These are phyloP conservation scores for Pouteria campechiana DNA, from an alignment of 179 eudicot species.

Conservation along the genomic window DNA sequence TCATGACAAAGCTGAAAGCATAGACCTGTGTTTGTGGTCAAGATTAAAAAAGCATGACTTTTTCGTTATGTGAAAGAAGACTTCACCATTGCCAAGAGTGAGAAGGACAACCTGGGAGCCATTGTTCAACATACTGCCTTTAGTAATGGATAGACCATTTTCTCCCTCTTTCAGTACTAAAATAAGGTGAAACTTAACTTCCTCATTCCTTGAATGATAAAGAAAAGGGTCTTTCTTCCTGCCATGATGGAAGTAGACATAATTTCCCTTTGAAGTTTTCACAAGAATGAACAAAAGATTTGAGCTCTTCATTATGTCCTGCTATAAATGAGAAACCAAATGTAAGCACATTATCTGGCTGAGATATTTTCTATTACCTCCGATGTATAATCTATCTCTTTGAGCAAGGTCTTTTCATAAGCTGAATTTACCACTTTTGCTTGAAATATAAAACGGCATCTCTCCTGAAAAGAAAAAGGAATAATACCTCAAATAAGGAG, in stretches of 20 bases:
- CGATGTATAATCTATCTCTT: conserved; percentile 24
- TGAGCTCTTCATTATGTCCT: too few relatives aligned
- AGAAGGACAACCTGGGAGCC: too few relatives aligned
- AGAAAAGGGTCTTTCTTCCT: background rate
- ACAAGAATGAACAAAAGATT: background rate
- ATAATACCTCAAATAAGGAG: background rate
- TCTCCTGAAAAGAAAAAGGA: conserved; percentile 28
- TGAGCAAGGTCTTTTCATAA: conserved; percentile 19
- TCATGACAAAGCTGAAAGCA: too few relatives aligned
- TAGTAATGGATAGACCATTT: too few relatives aligned
- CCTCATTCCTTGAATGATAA: too few relatives aligned
- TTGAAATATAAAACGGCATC: conserved; percentile 17
- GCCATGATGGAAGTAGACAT: background rate
- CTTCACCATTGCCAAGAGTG: too few relatives aligned
- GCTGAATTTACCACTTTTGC: conserved; percentile 33
- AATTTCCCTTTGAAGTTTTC: background rate
- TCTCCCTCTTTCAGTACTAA: too few relatives aligned
- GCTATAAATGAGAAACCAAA: background rate
- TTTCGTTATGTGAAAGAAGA: too few relatives aligned
- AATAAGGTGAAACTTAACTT: too few relatives aligned
- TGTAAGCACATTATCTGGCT: background rate
- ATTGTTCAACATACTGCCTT: too few relatives aligned
- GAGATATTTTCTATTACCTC: conserved; percentile 19
- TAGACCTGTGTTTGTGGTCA: too few relatives aligned
- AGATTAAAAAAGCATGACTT: too few relatives aligned